Evolutionary conservation across 2,329 filamentous ascomycete genomes (phyloP), one percentile per base, ranked within the genome.

Genomic region (Xylariaceae sp.): DNA sequence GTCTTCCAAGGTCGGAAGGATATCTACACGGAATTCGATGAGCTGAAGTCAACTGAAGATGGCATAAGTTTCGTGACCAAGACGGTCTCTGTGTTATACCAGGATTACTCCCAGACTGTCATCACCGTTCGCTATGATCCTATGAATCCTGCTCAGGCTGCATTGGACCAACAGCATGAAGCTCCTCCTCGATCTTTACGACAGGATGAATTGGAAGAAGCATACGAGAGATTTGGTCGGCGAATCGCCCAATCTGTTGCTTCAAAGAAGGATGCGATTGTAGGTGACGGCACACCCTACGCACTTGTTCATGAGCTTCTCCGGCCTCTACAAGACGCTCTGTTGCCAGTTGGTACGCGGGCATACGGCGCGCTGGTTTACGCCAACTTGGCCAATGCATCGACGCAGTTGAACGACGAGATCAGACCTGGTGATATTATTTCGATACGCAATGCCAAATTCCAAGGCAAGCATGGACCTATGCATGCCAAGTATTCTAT

Each of bases 81-180:
- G 65, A 86, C 92, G 61, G 81, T 97, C 48, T 94, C 88, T 67
- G 79, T 97, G n/a, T 77, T 99, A 7, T 99, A 90, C 77, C 87
- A 92, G 69, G 94, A 99, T 75, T 99, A 99, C 74, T 97, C 92
- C 15, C 94, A 97, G 72, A 97, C 93, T 0, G 81, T 95, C 64
- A 83, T 99, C 68, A 91, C 88, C 0, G 89, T 87, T 15, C 86
- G 82, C 54, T 97, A 88, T 72, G 89, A 96, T 72, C 79, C 87
- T 1, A 83, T 86, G 56, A 86, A 96, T 70, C 82, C 88, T 2
- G 78, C 83, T 1, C 87, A 93, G 68, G 88, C 87, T 9, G 78
- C 84, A 39, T 74, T 97, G 5, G 89, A 95, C 68, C 94, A 99
- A 74, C 86, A 87, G 50, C 93, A 97, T 69, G 90, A 97, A 69